phyloP scores from a whole-genome alignment of 495 filamentous ascomycete species.

The Endocarpon pusillum region DNA sequence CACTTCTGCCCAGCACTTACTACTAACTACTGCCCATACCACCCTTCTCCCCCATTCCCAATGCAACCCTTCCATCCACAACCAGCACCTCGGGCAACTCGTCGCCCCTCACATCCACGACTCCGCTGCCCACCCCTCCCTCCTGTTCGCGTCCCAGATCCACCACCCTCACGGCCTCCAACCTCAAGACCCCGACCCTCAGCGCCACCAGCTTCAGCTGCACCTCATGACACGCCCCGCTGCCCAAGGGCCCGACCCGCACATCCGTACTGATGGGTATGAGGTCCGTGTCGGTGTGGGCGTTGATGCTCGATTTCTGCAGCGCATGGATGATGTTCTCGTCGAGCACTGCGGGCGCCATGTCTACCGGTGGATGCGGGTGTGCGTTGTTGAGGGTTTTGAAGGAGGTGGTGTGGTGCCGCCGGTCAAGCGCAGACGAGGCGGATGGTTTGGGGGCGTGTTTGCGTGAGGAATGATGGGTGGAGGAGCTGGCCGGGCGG shows the following conservation, averaged over 20 bases:
- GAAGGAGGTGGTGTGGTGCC: too few species aligned
- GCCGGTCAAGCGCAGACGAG: conserved; percentile 23
- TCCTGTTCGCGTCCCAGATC: too few species aligned
- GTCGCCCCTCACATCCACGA: conserved; percentile 59
- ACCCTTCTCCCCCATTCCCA: background rate
- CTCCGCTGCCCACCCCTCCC: conserved; percentile 63
- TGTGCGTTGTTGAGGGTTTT: too few species aligned
- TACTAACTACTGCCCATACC: too few species aligned
- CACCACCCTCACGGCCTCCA: conserved; percentile 69
- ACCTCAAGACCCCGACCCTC: conserved; percentile 49
- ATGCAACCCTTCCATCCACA: conserved; percentile 16
- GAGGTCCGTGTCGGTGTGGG: conserved; percentile 55
- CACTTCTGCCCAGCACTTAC: too few species aligned
- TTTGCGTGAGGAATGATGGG: too few species aligned
- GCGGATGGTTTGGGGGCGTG: conserved; percentile 32
- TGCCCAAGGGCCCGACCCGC: conserved; percentile 59
- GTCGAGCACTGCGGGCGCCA: conserved; percentile 69
- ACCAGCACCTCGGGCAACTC: conserved; percentile 63
- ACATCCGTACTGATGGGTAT: conserved; percentile 73
- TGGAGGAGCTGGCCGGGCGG: conserved; percentile 48
- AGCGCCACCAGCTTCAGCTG: conserved; percentile 70
- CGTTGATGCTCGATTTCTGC: conserved; percentile 44
- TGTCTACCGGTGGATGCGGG: conserved; percentile 20
- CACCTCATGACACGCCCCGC: conserved; percentile 62
- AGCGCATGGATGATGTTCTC: conserved; percentile 70